These are phyloP conservation scores for Hagleromyces aurorensis DNA, from an alignment of 805 yeast genomes.

Conservation along the genomic window DNA sequence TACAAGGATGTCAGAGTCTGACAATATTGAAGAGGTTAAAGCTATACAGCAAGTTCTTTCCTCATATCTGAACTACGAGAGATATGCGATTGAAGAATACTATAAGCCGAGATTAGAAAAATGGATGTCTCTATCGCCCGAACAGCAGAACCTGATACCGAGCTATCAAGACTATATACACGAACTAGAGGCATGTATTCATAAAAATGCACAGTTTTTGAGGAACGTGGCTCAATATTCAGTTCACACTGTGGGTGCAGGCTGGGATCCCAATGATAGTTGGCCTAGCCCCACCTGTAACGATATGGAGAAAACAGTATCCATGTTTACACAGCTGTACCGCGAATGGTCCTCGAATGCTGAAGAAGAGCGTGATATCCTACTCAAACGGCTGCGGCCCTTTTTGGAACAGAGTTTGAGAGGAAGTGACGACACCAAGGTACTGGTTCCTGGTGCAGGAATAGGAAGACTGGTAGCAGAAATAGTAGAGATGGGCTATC, in stretches of 20 bases:
- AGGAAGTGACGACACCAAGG: constrained; percentile 32
- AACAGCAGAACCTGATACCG: constrained; percentile 37
- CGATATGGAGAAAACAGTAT: constrained; percentile 48
- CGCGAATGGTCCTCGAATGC: constrained; percentile 53
- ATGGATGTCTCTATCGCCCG: constrained; percentile 30
- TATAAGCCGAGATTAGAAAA: constrained; percentile 26
- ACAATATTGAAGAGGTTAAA: constrained; percentile 2
- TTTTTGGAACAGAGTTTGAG: constrained; percentile 31
- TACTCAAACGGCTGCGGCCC: constrained; percentile 33
- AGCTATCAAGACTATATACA: constrained; percentile 40
- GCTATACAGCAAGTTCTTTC: constrained; percentile 5
- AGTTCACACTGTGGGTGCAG: constrained; percentile 2
- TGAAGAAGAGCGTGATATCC: constrained; percentile 32
- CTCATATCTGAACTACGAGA: constrained; percentile 4
- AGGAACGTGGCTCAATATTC: constrained; percentile 3
- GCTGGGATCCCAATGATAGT: constrained; percentile 1
- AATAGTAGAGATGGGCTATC: constrained; percentile 40
- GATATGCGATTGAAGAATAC: constrained; percentile 7
- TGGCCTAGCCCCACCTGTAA: constrained; percentile 36
- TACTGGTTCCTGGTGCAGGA: constrained; percentile 54
- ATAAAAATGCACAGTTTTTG: constrained; percentile 6
- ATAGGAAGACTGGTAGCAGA: constrained; percentile 49
- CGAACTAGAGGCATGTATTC: constrained; percentile 29
- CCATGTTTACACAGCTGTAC: constrained; percentile 43
- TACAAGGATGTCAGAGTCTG: background rate